Base-by-base conservation (phyloP, 441 rosid species). In the Erysimum cheiri region DNA sequence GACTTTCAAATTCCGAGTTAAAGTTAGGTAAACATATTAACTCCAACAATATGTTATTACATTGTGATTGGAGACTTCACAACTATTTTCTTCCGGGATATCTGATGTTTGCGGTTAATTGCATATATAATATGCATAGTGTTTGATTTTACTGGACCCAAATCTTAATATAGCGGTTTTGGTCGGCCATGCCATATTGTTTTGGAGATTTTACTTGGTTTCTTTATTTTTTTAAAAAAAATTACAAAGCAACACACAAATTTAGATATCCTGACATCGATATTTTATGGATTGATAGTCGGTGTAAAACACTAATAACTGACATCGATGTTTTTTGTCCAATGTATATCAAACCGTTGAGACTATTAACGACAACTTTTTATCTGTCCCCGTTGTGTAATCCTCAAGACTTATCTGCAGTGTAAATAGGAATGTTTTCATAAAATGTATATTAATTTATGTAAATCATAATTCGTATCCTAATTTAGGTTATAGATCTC, bases 21-120 rank as follows among this genome's bases (percentile, higher is more conserved):
- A 26, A 28, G 56, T 44, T 49, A 49, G 47, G 24, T 64, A 52
- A 6, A n/a, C 12, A 36, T 41, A 41, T 67, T 65, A 64, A 64
- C 58, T 64, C 58, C 36, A 9, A 33, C 22, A 8, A 49, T 10
- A 28, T 11, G 15, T 3, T 55, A 26, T 15, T 28, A 63, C 44
- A 43, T 43, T 33, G 53, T 66, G 56, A 33, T 50, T 35, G 69
- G 31, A 66, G 39, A 61, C 35, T 44, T 52, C 37, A 40, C n/a
- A 43, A n/a, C 33, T 31, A 31, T n/a, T 43, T 29, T 67, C 53
- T 28, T 41, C 53, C 44, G 43, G 22, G n/a, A 19, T 19, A 12
- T 55, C 53, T 54, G 55, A 43, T 43, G 24, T 31, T 37, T 22
- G 44, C 13, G 32, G 29, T 53, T 55, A 43, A 4, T 52, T 14